Evolutionary conservation across 768 basidiomycete genomes (phyloP).

Genomic region (Lanmaoa rubissima): DNA sequence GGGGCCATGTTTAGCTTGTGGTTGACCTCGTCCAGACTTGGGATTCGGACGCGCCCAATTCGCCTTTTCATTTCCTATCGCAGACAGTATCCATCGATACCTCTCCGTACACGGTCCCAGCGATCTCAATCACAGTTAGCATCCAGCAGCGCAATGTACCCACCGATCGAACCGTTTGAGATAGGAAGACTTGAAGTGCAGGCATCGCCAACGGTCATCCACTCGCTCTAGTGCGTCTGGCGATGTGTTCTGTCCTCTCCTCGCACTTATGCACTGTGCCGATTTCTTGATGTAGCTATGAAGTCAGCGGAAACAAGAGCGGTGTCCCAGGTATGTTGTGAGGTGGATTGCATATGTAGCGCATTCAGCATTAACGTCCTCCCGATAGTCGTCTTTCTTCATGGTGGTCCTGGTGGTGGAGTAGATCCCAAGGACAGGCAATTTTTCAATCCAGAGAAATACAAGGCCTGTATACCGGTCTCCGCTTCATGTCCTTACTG

Average conservation of each 20-base stretch:
- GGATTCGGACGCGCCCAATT: background rate
- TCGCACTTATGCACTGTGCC: background rate
- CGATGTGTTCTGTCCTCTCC: conserved; percentile 8
- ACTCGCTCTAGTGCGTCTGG: conserved; percentile 66
- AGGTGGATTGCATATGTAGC: background rate
- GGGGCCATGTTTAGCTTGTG: background rate
- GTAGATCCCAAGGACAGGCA: conserved; percentile 61
- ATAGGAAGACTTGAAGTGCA: conserved; percentile 68
- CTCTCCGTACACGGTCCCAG: background rate
- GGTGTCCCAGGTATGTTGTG: conserved; percentile 62
- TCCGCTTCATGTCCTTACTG: background rate
- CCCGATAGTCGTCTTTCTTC: conserved; percentile 68
- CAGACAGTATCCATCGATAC: conserved; percentile 19
- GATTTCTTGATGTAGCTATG: conserved; percentile 53
- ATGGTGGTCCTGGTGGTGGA: conserved; percentile 86
- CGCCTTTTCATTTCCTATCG: conserved; percentile 9
- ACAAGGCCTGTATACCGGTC: conserved; percentile 52
- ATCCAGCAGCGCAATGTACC: conserved; percentile 51
- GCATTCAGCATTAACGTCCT: background rate
- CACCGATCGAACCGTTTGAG: conserved; percentile 62
- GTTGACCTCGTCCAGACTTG: conserved; percentile 9
- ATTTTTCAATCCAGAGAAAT: conserved; percentile 84
- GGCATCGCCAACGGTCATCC: conserved; percentile 43
- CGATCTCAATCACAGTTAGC: conserved; percentile 2
- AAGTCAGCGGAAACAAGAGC: conserved; percentile 73